These are phyloP conservation scores for Apiospora marii DNA, from an alignment of 2,329 filamentous ascomycete genomes.

Conservation along the genomic window DNA sequence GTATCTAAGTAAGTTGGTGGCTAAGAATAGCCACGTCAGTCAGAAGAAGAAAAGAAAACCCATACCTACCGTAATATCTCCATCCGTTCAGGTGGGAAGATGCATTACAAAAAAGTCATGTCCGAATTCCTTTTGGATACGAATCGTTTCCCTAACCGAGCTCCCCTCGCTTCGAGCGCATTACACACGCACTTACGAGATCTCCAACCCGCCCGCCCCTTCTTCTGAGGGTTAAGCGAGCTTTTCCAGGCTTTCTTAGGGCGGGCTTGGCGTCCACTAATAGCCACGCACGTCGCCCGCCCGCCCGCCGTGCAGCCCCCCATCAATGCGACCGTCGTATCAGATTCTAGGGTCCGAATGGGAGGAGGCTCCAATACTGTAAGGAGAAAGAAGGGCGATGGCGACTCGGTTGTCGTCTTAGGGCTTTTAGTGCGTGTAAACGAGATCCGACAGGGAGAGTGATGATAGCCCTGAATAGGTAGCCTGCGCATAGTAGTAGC, in stretches of 20 bases:
- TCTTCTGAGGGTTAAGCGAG: constrained; percentile 1
- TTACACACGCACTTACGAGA: background rate
- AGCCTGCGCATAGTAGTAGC: background rate
- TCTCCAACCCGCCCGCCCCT: background rate
- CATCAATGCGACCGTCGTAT: constrained; percentile 1
- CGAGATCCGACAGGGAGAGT: background rate
- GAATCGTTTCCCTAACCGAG: background rate
- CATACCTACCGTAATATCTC: too few species aligned
- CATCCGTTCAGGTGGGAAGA: background rate
- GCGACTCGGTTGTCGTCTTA: too few species aligned
- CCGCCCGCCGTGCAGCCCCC: background rate
- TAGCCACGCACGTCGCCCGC: background rate
- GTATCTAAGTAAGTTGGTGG: background rate
- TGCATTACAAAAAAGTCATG: background rate
- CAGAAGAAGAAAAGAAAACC: too few species aligned
- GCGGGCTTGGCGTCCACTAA: background rate
- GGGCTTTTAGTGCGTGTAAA: background rate
- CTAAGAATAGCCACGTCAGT: background rate
- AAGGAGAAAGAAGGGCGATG: too few species aligned
- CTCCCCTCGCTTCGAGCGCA: background rate
- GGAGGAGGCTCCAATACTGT: too few species aligned
- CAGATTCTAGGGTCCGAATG: background rate
- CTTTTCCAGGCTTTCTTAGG: background rate
- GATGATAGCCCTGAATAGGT: background rate
- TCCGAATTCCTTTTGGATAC: background rate